A percentile compares a stretch with the other conserved stretches of the same genome.
These are phyloP conservation scores for Oryza longistaminata DNA, from an alignment of 176 grass and related monocot genomes.

Conservation along the genomic window DNA sequence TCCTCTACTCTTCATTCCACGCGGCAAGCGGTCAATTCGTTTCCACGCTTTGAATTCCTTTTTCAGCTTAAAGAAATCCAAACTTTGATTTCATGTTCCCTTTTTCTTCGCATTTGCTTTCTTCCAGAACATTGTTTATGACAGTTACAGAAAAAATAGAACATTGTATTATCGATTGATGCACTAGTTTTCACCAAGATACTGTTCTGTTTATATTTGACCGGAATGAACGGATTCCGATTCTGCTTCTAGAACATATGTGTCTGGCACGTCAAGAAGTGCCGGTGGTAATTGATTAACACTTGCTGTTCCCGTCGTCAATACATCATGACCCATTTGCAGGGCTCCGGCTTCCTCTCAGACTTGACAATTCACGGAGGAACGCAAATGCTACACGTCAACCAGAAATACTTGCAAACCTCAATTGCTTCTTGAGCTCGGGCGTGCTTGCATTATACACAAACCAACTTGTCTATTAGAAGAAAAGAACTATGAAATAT, in stretches of 20 bases:
- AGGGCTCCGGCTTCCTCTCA: background rate
- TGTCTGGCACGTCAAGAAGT: background rate
- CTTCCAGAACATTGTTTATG: background rate
- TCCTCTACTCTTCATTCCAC: too few species aligned
- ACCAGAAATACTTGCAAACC: background rate
- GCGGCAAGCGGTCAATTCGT: too few species aligned
- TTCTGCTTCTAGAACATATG: background rate
- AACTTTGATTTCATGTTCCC: background rate
- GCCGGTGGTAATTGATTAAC: background rate
- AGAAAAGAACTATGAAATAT: background rate
- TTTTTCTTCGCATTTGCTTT: background rate
- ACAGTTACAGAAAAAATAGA: too few species aligned
- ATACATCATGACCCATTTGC: background rate
- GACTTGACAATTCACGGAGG: background rate
- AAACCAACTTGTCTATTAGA: background rate
- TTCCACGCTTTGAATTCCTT: too few species aligned
- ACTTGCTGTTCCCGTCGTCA: background rate
- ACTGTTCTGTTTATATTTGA: background rate
- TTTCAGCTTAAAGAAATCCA: background rate
- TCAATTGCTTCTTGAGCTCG: background rate
- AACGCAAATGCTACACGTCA: background rate
- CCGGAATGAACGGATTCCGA: background rate
- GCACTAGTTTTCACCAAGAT: background rate
- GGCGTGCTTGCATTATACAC: background rate
- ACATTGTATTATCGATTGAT: too few species aligned